Conservation (phyloP, 768 basidiomycete species). For the Gautieria morchelliformis region DNA sequence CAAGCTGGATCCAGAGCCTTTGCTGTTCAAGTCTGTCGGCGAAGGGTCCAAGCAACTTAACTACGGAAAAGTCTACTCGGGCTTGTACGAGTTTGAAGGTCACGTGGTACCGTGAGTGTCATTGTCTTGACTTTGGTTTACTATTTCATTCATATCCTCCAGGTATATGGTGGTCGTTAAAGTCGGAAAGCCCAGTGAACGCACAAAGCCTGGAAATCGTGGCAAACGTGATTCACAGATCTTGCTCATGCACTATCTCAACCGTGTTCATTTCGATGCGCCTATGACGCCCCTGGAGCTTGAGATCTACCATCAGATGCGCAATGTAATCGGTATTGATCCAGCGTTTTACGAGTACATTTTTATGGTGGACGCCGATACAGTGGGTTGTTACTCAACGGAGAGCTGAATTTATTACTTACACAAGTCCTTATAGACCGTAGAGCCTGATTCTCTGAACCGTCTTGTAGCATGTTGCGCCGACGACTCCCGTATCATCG, state of each 20-base stretch:
- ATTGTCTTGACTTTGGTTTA: background rate
- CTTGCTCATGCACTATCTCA: constrained; percentile 81
- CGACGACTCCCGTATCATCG: constrained; percentile 84
- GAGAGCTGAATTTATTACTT: background rate
- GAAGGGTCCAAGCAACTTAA: constrained; percentile 86
- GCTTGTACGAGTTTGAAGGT: constrained; percentile 88
- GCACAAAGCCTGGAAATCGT: constrained; percentile 86
- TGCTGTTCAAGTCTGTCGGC: constrained; percentile 85
- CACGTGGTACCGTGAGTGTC: constrained; percentile 83
- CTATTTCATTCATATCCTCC: constrained; percentile 8
- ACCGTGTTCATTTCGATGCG: constrained; percentile 88
- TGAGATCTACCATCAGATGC: constrained; percentile 95
- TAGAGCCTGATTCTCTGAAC: constrained; percentile 85
- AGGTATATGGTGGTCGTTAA: constrained; percentile 92
- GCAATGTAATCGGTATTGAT: constrained; percentile 94
- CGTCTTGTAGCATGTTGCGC: constrained; percentile 79
- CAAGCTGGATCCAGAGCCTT: constrained; percentile 80
- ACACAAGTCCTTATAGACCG: constrained; percentile 47
- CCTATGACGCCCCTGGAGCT: constrained; percentile 91
- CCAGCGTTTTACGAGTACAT: constrained; percentile 97
- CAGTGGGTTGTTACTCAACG: constrained; percentile 37
- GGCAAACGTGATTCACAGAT: constrained; percentile 96
- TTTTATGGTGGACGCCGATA: constrained; percentile 94
- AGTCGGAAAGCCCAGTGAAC: constrained; percentile 89
- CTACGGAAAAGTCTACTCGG: constrained; percentile 93